phyloP scores from a whole-genome alignment of 2,329 filamentous ascomycete genomes.

The Hypoxylon sp. region DNA sequence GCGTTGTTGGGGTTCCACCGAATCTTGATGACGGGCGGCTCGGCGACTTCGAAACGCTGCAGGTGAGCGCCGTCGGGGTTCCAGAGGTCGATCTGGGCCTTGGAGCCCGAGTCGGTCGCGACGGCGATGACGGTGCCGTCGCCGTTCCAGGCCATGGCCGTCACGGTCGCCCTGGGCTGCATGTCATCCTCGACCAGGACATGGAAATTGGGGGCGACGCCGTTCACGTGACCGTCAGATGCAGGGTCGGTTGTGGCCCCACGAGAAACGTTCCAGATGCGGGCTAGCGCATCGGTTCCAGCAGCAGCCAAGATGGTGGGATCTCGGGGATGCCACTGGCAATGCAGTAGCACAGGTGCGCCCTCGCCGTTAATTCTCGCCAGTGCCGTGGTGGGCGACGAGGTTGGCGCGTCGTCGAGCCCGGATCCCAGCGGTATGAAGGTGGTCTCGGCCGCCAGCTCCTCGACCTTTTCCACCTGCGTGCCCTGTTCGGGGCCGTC shows the following conservation, averaged over 20 bases:
- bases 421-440: conserved; percentile 62
- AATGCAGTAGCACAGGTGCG: conserved; percentile 69
- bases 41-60: conserved; percentile 63
- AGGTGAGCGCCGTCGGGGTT: conserved; percentile 59
- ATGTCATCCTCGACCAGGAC: conserved; percentile 62
- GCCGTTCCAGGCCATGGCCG: conserved; percentile 67
- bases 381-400: conserved; percentile 48
- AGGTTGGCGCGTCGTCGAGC: conserved; percentile 44
- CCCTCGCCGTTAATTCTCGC: conserved; percentile 54
- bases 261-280: conserved; percentile 70
- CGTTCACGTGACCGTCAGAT: conserved; percentile 55
- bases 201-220: conserved; percentile 52
- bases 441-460: conserved; percentile 65
- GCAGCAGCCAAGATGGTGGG: conserved; percentile 71
- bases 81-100: conserved; percentile 64
- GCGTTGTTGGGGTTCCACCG: conserved; percentile 66
- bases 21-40: conserved; percentile 68
- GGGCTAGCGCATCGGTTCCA: conserved; percentile 74
- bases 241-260: conserved; percentile 57
- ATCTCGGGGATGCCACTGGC: conserved; percentile 73
- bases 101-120: conserved; percentile 63
- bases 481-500: conserved; percentile 70
- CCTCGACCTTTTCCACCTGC: conserved; percentile 69
- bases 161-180: conserved; percentile 61
- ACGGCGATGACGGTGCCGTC: conserved; percentile 65